Base-by-base conservation (phyloP, 108 stramenopile species). In the Chaetoceros muelleri region DNA sequence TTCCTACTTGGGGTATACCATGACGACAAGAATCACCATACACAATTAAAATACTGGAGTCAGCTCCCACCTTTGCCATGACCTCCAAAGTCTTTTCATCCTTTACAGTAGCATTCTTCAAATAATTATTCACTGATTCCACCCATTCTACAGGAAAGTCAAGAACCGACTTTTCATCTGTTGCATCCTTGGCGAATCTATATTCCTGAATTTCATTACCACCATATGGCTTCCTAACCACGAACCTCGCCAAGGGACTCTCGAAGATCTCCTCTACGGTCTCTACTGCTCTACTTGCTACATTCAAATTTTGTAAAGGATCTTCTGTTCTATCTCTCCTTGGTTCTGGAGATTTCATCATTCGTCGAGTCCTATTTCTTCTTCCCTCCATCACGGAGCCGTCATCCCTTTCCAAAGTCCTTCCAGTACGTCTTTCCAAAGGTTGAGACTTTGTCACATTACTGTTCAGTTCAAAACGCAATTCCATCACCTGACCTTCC, bases 51-150 rank as follows among this genome's bases (percentile, higher is more conserved):
- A 74, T 48, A 49, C 75, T 73, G 27, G 66, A 60, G 58, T 87
- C 86, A 0, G 75, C 74, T 55, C 65, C 55, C 45, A 81, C 70
- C 24, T 62, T 57, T 16, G 76, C 77, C 2, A 78, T 60, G 17
- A 90, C 64, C 53, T 90, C 82, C 21, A 90, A 17, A 1, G 80
- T 71, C 34, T 40, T 40, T 40, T 40, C 34, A 40, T 40, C 34
- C 34, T 40, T 40, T 13, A 40, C 34, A 40, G 5, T 40, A 5
- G 34, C 5, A 13, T 40, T 40, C 13, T 40, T 13, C 5, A 40
- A 5, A 40, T 40, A 40, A 40, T 40, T 13, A 40, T 40, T 40
- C 8, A 40, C 34, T 10, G 8, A 10, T 40, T 40, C 8, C 5
- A 40, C 13, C 34, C 34, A 40, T 40, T 40, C 8, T 10, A 40